Evolutionary conservation across 495 filamentous ascomycete genomes (phyloP), one percentile per base, ranked within the genome.

Genomic region (Daldinia grandis): DNA sequence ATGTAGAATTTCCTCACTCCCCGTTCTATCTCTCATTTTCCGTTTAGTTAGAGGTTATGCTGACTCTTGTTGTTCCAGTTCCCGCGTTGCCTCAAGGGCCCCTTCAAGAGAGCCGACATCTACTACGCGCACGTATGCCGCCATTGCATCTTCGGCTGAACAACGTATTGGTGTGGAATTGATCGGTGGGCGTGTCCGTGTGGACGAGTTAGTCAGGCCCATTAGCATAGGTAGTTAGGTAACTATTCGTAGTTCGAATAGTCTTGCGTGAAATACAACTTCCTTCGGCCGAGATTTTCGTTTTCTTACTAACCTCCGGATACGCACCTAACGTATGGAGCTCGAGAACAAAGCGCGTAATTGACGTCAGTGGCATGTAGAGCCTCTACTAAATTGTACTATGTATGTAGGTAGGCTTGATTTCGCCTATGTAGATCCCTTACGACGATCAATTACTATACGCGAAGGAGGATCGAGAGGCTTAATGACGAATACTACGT

Each of bases 401-500:
- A n/a, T n/a, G n/a, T n/a, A n/a, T n/a, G n/a, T n/a, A n/a, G n/a
- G n/a, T 61, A 47, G 53, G 28, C 3, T 21, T 66, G 57, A 66
- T 71, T 71, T 71, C 63, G 68, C 53, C 64, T 67, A 57, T 44
- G 69, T 37, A 66, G 63, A 67, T 67, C 58, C 58, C 31, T 25
- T 42, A 25, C 54, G 62, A 25, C 42, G 56, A 61, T 57, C 69
- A 59, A 24, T 68, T 64, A 60, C 59, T 55, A 28, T 56, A 68
- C 57, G 28, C 42, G 58, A 62, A 30, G 31, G 53, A 28, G 57
- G 24, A 56, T 60, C 27, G 42, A 38, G 53, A 44, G 30, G 33
- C 25, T 47, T 58, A 27, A 70, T 70, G 55, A 70, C 55, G 66
- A 69, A 64, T 64, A 58, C 51, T 31, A 53, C 28, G 3, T 53